Conservation (phyloP, 768 basidiomycete genomes). For the Solioccasus polychromus region DNA sequence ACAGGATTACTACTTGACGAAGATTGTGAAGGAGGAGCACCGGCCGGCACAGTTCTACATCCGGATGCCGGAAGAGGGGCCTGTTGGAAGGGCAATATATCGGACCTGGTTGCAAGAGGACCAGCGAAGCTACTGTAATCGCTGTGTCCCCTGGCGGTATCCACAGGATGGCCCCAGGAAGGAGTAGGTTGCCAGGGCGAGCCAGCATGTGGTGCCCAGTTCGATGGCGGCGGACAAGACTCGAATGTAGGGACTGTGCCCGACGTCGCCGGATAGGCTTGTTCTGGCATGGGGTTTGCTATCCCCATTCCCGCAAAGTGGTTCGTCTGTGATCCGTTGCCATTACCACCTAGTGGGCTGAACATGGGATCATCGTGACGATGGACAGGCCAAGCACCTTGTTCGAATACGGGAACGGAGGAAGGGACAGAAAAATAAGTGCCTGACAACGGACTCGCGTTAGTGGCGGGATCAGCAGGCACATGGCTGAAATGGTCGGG, state of each 20-base stretch:
- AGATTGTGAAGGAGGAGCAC: background rate
- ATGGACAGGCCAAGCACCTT: background rate
- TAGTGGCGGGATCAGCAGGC: background rate
- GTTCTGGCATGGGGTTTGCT: conserved; percentile 1
- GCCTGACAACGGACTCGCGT: conserved; percentile 3
- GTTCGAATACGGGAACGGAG: background rate
- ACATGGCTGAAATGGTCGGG: background rate
- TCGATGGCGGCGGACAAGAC: background rate
- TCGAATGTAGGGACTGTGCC: background rate
- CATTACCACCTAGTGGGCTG: background rate
- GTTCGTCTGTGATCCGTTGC: background rate
- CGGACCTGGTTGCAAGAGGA: background rate
- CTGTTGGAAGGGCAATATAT: background rate
- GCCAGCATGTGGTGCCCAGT: background rate
- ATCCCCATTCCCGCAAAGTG: background rate
- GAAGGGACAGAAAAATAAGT: background rate
- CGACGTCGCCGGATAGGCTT: background rate
- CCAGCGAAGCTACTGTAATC: background rate
- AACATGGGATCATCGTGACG: background rate
- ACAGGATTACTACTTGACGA: background rate
- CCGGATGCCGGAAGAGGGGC: background rate
- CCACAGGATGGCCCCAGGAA: conserved; percentile 4
- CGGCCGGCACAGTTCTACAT: background rate
- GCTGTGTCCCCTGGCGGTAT: background rate
- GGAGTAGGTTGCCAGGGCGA: conserved; percentile 2